Conservation (phyloP, 371 early-diverging fungal species). For the Actinomucor elegans region DNA sequence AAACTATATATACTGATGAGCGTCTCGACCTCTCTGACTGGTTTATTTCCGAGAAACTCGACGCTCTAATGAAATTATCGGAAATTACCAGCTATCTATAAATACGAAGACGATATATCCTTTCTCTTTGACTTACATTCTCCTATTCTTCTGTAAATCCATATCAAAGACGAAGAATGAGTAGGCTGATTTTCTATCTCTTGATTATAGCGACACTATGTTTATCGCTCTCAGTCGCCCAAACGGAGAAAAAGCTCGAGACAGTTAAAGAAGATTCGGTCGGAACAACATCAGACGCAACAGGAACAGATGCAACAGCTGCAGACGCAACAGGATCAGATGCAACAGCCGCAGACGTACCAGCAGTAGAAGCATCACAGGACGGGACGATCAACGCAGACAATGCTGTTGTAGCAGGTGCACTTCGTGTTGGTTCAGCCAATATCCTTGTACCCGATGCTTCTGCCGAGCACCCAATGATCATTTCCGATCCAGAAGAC, state of each 20-base stretch:
- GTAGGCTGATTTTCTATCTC: not conserved
- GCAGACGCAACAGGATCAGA: not conserved
- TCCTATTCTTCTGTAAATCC: no score
- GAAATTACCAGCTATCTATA: no score
- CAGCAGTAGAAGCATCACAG: not conserved
- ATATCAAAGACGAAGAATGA: no score
- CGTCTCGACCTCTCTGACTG: no score
- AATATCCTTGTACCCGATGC: conserved; percentile 38
- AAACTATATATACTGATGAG: no score
- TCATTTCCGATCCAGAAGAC: conserved; percentile 30
- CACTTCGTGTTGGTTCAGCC: conserved; percentile 26
- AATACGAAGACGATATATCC: no score
- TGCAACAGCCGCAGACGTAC: not conserved
- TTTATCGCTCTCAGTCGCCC: not conserved
- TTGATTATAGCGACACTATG: not conserved
- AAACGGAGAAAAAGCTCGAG: not conserved
- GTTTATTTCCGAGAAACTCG: no score
- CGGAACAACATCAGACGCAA: not conserved
- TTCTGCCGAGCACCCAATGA: conserved; percentile 39
- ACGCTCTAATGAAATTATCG: no score
- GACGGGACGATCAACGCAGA: no score
- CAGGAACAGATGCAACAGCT: not conserved
- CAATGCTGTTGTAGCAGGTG: conserved; percentile 11
- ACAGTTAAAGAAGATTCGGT: no score
- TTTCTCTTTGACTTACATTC: no score